Evolutionary conservation across 1,284 basidiomycete species (phyloP).

Genomic region (Apiotrichum gracile): DNA sequence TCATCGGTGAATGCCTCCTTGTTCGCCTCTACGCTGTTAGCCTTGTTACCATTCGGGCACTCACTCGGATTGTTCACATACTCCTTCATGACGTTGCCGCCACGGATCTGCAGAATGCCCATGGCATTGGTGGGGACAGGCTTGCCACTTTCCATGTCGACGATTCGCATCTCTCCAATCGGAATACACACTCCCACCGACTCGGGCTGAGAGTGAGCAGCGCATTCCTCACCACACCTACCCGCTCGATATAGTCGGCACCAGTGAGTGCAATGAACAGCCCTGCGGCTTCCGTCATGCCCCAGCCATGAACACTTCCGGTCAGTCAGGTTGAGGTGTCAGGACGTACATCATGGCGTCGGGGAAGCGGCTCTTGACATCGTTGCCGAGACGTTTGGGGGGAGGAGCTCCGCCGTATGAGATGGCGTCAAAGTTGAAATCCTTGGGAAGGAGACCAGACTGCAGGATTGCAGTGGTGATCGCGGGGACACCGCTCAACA

Average conservation of each 20-base stretch:
- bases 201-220: slow-evolving; percentile 5
- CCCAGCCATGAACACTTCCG: slow-evolving; percentile 15
- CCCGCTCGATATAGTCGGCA: slow-evolving; percentile 27
- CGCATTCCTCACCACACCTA: not conserved
- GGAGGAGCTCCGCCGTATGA: slow-evolving; percentile 43
- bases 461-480: slow-evolving; percentile 34
- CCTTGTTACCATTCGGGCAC: no score
- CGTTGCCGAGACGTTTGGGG: slow-evolving; percentile 28
- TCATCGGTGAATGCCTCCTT: slow-evolving; percentile 20
- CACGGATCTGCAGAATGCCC: slow-evolving; percentile 34
- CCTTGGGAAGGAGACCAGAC: slow-evolving; percentile 21
- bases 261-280: slow-evolving; percentile 10
- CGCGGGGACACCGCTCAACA: slow-evolving; percentile 30
- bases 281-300: slow-evolving; percentile 12
- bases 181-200: slow-evolving; percentile 33
- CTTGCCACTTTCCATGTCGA: slow-evolving; percentile 27
- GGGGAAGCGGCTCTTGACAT: slow-evolving; percentile 29
- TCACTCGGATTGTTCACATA: slow-evolving; percentile 21
- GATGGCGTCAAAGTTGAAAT: slow-evolving; percentile 26
- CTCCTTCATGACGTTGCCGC: slow-evolving; percentile 41
- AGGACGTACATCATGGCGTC: slow-evolving; percentile 10
- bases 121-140: slow-evolving; percentile 18
- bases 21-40: slow-evolving; percentile 16
- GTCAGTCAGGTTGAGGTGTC: no score
- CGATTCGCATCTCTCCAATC: slow-evolving; percentile 30